Base-by-base conservation (phyloP, 306 rosid genomes). In the Vicia sativa region DNA sequence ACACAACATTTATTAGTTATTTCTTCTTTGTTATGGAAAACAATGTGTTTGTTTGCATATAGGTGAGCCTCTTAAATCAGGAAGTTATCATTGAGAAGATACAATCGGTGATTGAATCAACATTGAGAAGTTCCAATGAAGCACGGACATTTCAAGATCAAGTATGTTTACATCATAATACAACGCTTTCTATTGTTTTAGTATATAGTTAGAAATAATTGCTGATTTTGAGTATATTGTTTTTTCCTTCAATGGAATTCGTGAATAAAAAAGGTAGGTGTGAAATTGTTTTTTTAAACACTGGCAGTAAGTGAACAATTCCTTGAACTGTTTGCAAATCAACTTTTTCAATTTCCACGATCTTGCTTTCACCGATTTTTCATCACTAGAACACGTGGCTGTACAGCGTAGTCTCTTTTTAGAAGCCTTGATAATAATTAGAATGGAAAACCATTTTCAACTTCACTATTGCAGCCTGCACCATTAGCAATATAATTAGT, bases 41-140 rank as follows among this genome's bases (percentile, higher is more conserved):
- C 14, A 49, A 7, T 39, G 46, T 9, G 19, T 58, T 39, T 76
- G 18, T 59, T 54, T 60, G 49, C 62, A 65, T 78, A 62, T 81
- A 92, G 98, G 98, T 92, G 67, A 89, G 96, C 76, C 82, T 92
- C 77, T 74, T 92, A 76, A 89, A 86, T 66, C 98, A 92, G 80
- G 98, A 92, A 84, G 77, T 83, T 70, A 81, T 92, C 72, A 81
- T 92, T 78, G 96, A 90, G 84, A 87, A 82, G 88, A 87, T 92
- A 83, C 93, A 92, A 77, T 83, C 87, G 0, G 82, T 85, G 67
- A 81, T 92, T 58, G 98, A 92, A 74, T 86, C 86, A 66, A 89
- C 83, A 82, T 73, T 92, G 86, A 92, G 96, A 72, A 85, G 72
- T 79, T 92, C 98, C 57, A 86, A 89, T 61, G 91, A 84, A 55